phyloP scores from a whole-genome alignment of 176 grass and related monocot species.

The Rhipidocladum racemiflorum region DNA sequence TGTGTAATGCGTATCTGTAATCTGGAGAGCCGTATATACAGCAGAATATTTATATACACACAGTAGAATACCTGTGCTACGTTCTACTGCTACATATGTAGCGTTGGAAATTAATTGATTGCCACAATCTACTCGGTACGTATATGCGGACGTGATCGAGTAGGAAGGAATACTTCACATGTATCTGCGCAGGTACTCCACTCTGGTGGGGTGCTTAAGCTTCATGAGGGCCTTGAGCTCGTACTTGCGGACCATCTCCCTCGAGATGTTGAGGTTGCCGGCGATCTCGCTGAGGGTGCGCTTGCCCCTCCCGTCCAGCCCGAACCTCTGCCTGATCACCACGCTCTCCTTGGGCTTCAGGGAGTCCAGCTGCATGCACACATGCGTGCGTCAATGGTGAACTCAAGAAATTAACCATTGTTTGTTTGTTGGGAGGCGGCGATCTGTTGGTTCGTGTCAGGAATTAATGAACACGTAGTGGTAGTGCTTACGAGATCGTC shows the following conservation, averaged over 20 bases:
- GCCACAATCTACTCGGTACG: too few relatives aligned
- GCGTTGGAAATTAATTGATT: not conserved
- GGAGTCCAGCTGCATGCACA: constrained; percentile 64
- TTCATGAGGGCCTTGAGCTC: constrained; percentile 97
- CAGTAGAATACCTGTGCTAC: not conserved
- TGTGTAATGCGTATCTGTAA: not conserved
- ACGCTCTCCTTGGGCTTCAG: constrained; percentile 93
- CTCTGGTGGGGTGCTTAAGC: constrained; percentile 81
- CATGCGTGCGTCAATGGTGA: not conserved
- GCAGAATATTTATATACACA: not conserved
- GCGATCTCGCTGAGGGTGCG: constrained; percentile 77
- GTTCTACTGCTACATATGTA: too few relatives aligned
- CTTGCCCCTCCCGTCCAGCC: constrained; percentile 73
- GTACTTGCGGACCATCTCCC: constrained; percentile 90
- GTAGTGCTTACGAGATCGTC: constrained; percentile 68
- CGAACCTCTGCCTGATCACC: constrained; percentile 85
- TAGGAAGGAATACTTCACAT: constrained; percentile 35
- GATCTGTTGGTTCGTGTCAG: too few relatives aligned
- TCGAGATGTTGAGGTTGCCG: constrained; percentile 77
- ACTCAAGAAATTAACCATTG: not conserved
- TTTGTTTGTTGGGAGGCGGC: not conserved
- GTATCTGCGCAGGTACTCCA: constrained; percentile 81
- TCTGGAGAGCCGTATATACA: not conserved
- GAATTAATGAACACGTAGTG: not conserved
- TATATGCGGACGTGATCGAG: too few relatives aligned